Evolutionary conservation across 305 asterid genomes (phyloP), one percentile per base, ranked within the genome.

Genomic region (Plantago lanceolata): DNA sequence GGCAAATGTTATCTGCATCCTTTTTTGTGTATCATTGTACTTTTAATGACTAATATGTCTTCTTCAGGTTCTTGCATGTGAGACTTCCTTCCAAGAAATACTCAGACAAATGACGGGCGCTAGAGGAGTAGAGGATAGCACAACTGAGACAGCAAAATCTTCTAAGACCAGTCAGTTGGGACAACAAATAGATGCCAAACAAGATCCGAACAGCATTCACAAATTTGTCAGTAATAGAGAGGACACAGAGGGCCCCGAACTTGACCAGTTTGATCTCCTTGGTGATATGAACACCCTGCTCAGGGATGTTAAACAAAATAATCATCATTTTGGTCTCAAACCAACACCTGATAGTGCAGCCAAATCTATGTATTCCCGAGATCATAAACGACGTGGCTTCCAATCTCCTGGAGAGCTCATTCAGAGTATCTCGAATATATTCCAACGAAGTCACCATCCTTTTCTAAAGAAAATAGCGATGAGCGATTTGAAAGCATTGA

Each of bases 21-120:
- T 53, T 60, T 33, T 44, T 50, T 58, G n/a, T 44, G 52, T 50
- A 37, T 64, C 53, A 59, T 59, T 55, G 49, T 65, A 44, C 35
- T 77, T 55, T 75, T 47, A 64, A 56, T 56, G 61, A 26, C 71
- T 29, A 57, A 60, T 31, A 64, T 72, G 28, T 47, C 67, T 67
- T 48, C 77, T 85, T 80, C 82, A 94, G 99, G 95, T 94, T 76
- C 78, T 86, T 54, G 85, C 91, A 71, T 94, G 99, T 71, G 96
- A 88, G 80, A 86, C 95, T 48, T 88, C 90, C 65, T 94, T 94
- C 73, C 88, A 81, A 71, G 99, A 90, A 79, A 88, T 88, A 74
- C 88, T 83, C 71, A 82, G 85, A 78, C 95, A 88, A 79, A 82
- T 94, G 99, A 84, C 80, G 87, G 84, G 85, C 48, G 75, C 82